Percentiles rank a stretch among this genome's conserved stretches.
These are phyloP conservation scores for Cerrena zonata DNA, from an alignment of 1,284 basidiomycete genomes.

Conservation along the genomic window DNA sequence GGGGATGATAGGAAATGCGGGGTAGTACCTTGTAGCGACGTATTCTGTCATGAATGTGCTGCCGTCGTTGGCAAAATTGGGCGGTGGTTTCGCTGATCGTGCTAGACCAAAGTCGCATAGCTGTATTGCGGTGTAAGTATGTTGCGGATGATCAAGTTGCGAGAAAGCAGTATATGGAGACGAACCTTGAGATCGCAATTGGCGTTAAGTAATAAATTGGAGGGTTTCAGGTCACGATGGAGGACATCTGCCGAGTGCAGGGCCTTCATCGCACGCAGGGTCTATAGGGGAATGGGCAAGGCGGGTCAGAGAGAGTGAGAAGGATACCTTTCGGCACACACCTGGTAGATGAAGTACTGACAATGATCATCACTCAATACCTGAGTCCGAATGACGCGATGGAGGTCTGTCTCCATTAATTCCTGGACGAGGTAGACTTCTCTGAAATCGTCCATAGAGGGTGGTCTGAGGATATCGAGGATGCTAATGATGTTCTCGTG, in stretches of 20 bases:
- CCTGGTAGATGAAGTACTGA: constrained; percentile 70
- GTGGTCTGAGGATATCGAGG: constrained; percentile 88
- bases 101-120: constrained; percentile 92
- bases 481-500: constrained; percentile 97
- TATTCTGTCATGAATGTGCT: constrained; percentile 94
- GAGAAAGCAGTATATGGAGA: not conserved
- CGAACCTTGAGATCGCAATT: constrained; percentile 87
- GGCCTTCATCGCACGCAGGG: constrained; percentile 90
- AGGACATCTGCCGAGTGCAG: constrained; percentile 92
- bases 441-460: constrained; percentile 85
- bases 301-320: not conserved
- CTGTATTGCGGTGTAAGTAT: no score
- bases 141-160: no score
- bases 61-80: constrained; percentile 74
- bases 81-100: constrained; percentile 74
- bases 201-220: constrained; percentile 90
- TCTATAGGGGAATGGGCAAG: constrained; percentile 34
- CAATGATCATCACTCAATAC: constrained; percentile 81
- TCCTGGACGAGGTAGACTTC: constrained; percentile 86
- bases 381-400: constrained; percentile 72
- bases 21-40: constrained; percentile 59
- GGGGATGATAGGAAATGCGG: not conserved
- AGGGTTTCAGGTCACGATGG: constrained; percentile 93
- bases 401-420: constrained; percentile 70
- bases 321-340: not conserved